A percentile compares a stretch with the other conserved stretches of the same genome.
Evolutionary conservation across 495 filamentous ascomycete genomes (phyloP).

Genomic region (Neurospora sp.): DNA sequence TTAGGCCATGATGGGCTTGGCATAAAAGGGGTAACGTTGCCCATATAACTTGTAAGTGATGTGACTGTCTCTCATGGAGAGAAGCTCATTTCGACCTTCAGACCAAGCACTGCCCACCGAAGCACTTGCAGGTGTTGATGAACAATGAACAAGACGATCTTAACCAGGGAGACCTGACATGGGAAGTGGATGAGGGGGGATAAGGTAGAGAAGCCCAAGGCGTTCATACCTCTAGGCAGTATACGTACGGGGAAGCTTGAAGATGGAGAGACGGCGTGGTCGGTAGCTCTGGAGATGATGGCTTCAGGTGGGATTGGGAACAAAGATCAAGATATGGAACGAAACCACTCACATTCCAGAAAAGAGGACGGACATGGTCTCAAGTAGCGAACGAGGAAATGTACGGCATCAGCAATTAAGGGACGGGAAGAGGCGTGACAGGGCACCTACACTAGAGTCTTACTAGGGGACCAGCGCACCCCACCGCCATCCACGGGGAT

Average conservation of each 20-base stretch:
- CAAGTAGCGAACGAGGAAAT: background rate
- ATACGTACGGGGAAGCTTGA: background rate
- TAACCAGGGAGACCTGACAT: background rate
- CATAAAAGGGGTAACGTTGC: background rate
- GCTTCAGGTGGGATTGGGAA: background rate
- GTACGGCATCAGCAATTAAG: background rate
- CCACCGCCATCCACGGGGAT: background rate
- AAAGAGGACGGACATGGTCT: constrained; percentile 64
- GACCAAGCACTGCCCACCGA: background rate
- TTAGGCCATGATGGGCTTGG: background rate
- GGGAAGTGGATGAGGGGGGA: background rate
- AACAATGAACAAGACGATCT: background rate
- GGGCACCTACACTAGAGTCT: background rate
- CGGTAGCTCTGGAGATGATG: background rate
- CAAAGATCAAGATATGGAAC: background rate
- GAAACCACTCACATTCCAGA: constrained; percentile 62
- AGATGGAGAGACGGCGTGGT: background rate
- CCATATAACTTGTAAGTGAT: background rate
- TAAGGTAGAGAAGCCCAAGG: background rate
- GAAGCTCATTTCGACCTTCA: background rate
- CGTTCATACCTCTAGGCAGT: background rate
- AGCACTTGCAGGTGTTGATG: background rate
- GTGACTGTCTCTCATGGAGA: background rate
- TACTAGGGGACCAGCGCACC: background rate
- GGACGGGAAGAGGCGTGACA: background rate